phyloP scores from a whole-genome alignment of 2,329 filamentous ascomycete species.

The Ceratocystis cacaofunesta region DNA sequence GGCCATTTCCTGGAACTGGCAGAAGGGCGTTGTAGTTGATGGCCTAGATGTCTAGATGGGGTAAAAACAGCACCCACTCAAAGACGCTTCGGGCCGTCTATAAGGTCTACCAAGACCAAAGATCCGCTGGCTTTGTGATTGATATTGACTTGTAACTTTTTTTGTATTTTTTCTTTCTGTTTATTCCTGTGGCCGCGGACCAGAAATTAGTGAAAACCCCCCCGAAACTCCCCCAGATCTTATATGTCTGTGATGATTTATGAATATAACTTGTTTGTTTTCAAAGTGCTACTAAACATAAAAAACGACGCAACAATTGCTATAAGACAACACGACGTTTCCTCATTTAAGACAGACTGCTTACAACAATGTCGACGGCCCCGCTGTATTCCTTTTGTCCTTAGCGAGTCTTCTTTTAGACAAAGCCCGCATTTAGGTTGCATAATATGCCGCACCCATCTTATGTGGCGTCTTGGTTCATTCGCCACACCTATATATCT shows the following conservation, averaged over 20 bases:
- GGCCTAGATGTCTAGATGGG: conserved; percentile 59
- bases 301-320: too few species aligned
- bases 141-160: neutral
- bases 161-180: neutral
- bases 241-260: conserved; percentile 10
- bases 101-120: neutral
- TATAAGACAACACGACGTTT: neutral
- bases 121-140: neutral
- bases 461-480: neutral
- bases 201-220: neutral
- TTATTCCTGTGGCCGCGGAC: neutral
- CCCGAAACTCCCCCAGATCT: conserved; percentile 5
- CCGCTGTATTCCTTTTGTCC: neutral
- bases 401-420: neutral
- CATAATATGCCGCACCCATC: neutral
- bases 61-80: conserved; percentile 6
- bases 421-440: neutral
- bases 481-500: neutral
- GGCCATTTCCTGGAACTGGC: conserved; percentile 68
- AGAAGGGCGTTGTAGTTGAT: conserved; percentile 71
- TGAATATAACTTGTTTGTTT: neutral
- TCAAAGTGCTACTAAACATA: neutral
- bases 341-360: neutral
- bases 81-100: neutral
- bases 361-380: neutral